These are phyloP conservation scores for Diaporthe sp. DNA, from an alignment of 2,329 filamentous ascomycete species.

Conservation along the genomic window DNA sequence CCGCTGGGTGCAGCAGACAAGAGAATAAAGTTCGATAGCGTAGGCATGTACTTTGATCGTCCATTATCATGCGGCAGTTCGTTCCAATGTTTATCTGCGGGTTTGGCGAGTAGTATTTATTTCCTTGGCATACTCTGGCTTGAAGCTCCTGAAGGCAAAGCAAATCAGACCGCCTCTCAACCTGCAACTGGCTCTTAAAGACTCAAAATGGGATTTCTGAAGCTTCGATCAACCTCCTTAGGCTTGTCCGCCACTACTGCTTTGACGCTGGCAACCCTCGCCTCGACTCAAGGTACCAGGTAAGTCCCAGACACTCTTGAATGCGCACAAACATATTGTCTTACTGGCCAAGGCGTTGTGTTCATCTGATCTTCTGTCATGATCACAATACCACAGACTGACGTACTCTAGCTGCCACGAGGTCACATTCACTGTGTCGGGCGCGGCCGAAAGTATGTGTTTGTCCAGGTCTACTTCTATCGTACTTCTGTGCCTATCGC, in stretches of 20 bases:
- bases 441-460: background rate
- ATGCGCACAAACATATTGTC: background rate
- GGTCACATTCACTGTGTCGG: background rate
- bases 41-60: background rate
- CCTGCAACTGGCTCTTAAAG: background rate
- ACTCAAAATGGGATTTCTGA: background rate
- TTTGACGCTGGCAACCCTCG: background rate
- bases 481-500: background rate
- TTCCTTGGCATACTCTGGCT: background rate
- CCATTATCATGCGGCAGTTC: background rate
- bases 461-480: background rate
- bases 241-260: no score
- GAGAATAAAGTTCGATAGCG: background rate
- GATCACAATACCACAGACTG: background rate
- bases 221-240: background rate
- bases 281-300: background rate
- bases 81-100: fast-evolving
- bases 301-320: background rate
- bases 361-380: background rate
- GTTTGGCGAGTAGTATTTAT: background rate
- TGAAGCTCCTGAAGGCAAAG: no score
- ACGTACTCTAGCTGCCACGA: background rate
- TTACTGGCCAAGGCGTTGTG: background rate
- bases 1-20: background rate
- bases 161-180: background rate